Percentiles rank a stretch among this genome's conserved stretches.
These are phyloP conservation scores for Talaromyces sp. DNA, from an alignment of 2,329 filamentous ascomycete species.

Conservation along the genomic window DNA sequence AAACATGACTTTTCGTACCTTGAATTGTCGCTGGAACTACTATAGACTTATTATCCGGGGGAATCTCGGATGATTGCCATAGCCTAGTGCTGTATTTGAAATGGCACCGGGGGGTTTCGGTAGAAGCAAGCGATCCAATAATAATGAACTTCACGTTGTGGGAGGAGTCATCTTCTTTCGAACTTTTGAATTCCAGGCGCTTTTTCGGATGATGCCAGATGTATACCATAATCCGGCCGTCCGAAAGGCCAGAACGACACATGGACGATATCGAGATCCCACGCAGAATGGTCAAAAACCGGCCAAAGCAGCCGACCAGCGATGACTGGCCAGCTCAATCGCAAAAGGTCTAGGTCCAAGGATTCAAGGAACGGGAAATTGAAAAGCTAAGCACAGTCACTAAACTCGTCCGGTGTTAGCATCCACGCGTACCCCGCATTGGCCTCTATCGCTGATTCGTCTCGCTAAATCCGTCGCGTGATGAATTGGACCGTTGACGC, in stretches of 20 bases:
- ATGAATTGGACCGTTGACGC: neutral
- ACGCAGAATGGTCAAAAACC: neutral
- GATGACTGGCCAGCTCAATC: neutral
- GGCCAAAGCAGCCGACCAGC: neutral
- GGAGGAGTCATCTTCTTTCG: too few relatives aligned
- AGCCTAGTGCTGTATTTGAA: too few relatives aligned
- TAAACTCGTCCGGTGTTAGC: neutral
- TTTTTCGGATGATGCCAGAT: too few relatives aligned
- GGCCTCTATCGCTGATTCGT: neutral
- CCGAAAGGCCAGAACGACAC: neutral
- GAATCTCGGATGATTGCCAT: neutral
- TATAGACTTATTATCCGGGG: neutral
- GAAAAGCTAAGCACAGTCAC: constrained; percentile 4
- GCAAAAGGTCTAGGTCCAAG: neutral
- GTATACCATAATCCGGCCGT: neutral
- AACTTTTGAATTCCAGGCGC: too few relatives aligned
- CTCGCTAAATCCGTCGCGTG: neutral
- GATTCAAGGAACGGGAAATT: neutral
- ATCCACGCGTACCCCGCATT: neutral
- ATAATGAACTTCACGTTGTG: too few relatives aligned
- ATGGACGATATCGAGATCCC: neutral
- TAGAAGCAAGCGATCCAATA: too few relatives aligned
- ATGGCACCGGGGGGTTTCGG: too few relatives aligned
- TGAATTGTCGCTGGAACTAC: neutral
- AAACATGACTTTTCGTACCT: neutral